Percentiles rank a stretch among this genome's conserved stretches.
phyloP scores from a whole-genome alignment of 495 filamentous ascomycete genomes.

The Zalerion maritima region DNA sequence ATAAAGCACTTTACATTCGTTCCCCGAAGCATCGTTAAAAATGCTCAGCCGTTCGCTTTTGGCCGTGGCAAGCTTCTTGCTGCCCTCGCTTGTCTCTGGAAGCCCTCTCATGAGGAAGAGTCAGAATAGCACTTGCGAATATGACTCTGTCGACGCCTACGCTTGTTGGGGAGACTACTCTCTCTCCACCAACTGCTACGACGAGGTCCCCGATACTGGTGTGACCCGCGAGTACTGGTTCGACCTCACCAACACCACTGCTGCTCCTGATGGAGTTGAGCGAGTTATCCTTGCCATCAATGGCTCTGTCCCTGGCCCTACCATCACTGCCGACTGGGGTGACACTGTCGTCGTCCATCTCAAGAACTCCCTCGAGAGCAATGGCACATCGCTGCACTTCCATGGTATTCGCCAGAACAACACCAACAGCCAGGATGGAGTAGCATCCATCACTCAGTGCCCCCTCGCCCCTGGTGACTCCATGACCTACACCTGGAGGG shows the following conservation, averaged over 20 bases:
- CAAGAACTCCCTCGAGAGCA: conserved; percentile 16
- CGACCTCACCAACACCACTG: conserved; percentile 25
- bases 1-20: too few species aligned
- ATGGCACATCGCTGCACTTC: conserved; percentile 42
- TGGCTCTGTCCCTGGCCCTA: conserved; percentile 28
- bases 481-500: conserved; percentile 37
- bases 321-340: conserved; percentile 28
- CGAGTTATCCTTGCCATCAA: conserved; percentile 28
- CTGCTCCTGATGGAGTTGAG: conserved; percentile 34
- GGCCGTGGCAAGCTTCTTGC: conserved; percentile 5
- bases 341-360: conserved; percentile 25
- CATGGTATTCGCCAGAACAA: conserved; percentile 27
- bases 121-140: conserved; percentile 11
- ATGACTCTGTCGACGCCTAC: conserved; percentile 8
- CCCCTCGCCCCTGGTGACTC: conserved; percentile 29
- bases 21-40: conserved; percentile 3
- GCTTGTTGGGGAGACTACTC: conserved; percentile 15
- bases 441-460: conserved; percentile 33
- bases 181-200: conserved; percentile 18
- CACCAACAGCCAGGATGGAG: conserved; percentile 25
- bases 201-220: conserved; percentile 30
- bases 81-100: conserved; percentile 3
- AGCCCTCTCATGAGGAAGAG: neutral
- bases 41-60: conserved; percentile 5
- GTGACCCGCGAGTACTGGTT: conserved; percentile 31